Base-by-base conservation (phyloP, 352 stramenopile species). In the Aphanomyces euteiches region DNA sequence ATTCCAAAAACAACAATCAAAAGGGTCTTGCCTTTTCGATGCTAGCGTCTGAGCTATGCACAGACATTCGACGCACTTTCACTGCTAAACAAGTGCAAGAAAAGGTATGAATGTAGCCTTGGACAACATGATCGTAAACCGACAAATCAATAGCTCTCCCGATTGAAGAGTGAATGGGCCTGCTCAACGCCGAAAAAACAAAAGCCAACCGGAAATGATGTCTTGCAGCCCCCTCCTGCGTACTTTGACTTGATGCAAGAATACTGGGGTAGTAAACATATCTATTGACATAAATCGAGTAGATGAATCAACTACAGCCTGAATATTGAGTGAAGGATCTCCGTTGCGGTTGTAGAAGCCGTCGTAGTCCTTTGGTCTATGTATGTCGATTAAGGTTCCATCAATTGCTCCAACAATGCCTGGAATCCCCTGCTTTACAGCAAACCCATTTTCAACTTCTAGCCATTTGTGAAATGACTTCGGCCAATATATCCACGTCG, bases 311-410 rank as follows among this genome's bases (percentile, higher is more conserved):
- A 70, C 64, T 12, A 64, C 64, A 47, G 64, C 64, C 43, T 70
- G 64, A n/a, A 70, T 47, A 34, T 70, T 70, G 2, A 70, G n/a
- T 4, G 64, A 56, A n/a, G 64, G 47, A 40, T 63, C 54, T 19
- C 47, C 64, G 28, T 70, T 36, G 12, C 64, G 64, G 40, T 56
- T 63, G 40, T 70, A 70, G n/a, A 56, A 70, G 15, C 64, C 64
- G 7, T 70, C 64, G 48, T 70, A 28, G 8, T 63, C 47, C 2
- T 13, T 6, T 34, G 64, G 64, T 53, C 64, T 28, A 12, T 37
- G 40, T 2, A 70, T 70, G 5, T 56, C 19, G 7, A 70, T 63
- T 12, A 70, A 21, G 4, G 64, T 47, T 7, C 64, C 64, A 37
- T 70, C 64, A 1, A 70, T 37, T 7, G 64, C 64, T 54, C 64